Conservation (phyloP, 208 protist genomes). For the Willaertia magna region DNA sequence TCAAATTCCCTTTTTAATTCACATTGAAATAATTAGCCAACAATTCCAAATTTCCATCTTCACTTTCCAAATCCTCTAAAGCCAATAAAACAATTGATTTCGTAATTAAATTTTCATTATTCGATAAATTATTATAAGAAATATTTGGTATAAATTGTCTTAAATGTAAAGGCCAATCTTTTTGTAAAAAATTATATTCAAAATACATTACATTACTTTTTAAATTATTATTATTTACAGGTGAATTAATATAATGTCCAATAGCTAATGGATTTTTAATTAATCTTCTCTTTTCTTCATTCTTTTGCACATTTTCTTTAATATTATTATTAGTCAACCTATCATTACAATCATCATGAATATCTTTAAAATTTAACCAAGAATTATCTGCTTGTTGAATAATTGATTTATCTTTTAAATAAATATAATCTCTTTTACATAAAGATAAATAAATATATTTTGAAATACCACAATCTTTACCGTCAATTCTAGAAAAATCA, state of each 20-base stretch:
- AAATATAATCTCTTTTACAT: neutral
- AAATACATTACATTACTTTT: slow-evolving; percentile 3
- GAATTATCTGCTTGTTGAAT: neutral
- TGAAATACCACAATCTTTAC: neutral
- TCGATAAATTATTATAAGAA: neutral
- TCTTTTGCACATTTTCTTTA: neutral
- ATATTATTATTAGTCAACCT: neutral
- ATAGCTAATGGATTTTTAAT: neutral
- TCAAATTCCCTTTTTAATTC: neutral
- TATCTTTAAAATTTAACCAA: neutral
- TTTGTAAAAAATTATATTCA: neutral
- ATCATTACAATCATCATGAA: neutral
- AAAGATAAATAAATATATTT: neutral
- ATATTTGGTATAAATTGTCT: neutral
- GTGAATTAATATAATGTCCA: neutral
- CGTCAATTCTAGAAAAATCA: neutral
- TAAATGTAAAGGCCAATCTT: neutral
- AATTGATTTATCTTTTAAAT: neutral
- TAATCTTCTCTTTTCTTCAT: neutral
- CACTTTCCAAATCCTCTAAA: neutral
- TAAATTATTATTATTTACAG: neutral
- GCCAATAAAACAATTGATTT: neutral
- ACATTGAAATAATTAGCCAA: neutral
- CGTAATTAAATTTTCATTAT: neutral
- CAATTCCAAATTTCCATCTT: neutral